Evolutionary conservation across 495 filamentous ascomycete species (phyloP), one percentile per base, ranked within the genome.

Genomic region (Penicillium ochrochloron): DNA sequence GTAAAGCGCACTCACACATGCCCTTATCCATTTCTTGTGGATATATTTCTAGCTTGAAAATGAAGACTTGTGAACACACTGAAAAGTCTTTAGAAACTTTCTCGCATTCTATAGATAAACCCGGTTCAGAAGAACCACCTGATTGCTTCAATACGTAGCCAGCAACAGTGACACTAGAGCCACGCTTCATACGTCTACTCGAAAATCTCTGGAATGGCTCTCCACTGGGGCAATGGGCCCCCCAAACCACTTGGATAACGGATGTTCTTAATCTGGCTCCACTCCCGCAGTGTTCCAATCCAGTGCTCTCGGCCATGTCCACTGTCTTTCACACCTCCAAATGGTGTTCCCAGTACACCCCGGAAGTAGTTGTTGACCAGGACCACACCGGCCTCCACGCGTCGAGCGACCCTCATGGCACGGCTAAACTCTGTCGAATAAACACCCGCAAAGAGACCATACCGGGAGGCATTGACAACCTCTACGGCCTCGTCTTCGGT

Each of bases 391-490:
- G 84, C 83, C 71, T 89, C 84, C 63, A 92, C 83, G 62, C 78
- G 71, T 66, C 76, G 83, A 19, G 88, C 84, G 33, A 92, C 76
- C 52, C 85, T 78, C 65, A 91, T 78, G 10, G 82, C 89, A 54
- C 80, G 76, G 50, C 84, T 80, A 63, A 90, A 66, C 67, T 92
- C 82, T 67, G 82, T 83, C 0, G 89, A 91, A 75, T 92, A 93
- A n/a, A 94, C 83, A 10, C 87, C 86, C 12, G 86, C 83, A 25
- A 79, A 80, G 7, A 92, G 84, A 1, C 90, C 90, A 62, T 91
- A 86, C 61, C 86, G 80, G 34, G 89, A 90, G 66, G 88, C 82
- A 75, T 93, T 93, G 25, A 90, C 89, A 35, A 90, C 76, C 48
- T 66, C 63, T 27, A 93, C 65, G 14, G 88, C 88, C 70, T 89